Evolutionary conservation across 345 rosid species (phyloP).

Genomic region (Crucihimalaya himalaica): DNA sequence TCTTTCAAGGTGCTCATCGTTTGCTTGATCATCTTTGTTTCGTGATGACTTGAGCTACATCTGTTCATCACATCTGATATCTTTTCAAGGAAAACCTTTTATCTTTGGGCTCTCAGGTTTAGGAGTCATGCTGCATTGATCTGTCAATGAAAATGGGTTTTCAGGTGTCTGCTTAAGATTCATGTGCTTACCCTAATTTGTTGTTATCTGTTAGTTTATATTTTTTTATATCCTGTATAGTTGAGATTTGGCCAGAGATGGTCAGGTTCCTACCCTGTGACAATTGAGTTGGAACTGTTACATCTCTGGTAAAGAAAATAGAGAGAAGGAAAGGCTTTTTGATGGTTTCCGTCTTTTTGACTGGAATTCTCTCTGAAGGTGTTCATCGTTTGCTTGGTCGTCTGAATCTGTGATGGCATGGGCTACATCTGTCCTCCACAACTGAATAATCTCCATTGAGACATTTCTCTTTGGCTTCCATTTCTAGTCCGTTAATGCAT

Average conservation of each 20-base stretch:
- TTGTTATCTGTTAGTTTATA: background rate
- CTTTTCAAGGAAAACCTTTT: background rate
- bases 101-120: background rate
- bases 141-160: background rate
- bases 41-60: constrained; percentile 38
- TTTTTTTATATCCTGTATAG: background rate
- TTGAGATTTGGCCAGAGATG: constrained; percentile 31
- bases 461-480: constrained; percentile 8
- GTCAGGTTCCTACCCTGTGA: constrained; percentile 45
- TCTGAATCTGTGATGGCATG: constrained; percentile 38
- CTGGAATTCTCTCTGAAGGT: constrained; percentile 44
- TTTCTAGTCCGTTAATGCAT: background rate
- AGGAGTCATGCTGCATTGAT: background rate
- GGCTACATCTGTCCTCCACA: constrained; percentile 62
- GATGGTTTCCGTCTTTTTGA: constrained; percentile 49
- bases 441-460: background rate
- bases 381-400: constrained; percentile 53
- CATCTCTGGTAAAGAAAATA: constrained; percentile 50
- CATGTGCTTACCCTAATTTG: background rate
- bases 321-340: constrained; percentile 38
- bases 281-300: constrained; percentile 45
- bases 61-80: constrained; percentile 35
- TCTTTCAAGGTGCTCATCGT: constrained; percentile 44
- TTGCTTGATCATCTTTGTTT: constrained; percentile 31
- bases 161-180: background rate